Evolutionary conservation across 2,329 filamentous ascomycete species (phyloP), one percentile per base, ranked within the genome.

Genomic region (Byssothecium circinans): DNA sequence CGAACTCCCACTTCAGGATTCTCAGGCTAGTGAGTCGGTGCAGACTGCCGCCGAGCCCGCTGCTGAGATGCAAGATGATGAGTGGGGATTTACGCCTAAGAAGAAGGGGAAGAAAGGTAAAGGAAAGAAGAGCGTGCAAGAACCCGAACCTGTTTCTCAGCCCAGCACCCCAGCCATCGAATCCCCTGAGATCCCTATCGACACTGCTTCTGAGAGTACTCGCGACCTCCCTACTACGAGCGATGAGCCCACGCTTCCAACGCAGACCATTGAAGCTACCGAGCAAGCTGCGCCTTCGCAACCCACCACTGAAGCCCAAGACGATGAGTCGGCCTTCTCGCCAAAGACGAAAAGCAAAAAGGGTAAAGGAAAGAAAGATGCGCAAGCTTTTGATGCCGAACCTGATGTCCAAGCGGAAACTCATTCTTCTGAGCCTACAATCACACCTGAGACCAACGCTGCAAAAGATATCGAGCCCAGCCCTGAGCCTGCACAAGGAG

Each of bases 91-190:
- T 8, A 36, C 45, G 3, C 38, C 54, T 5, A 45, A 45, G 34
- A 64, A 60, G 47, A 66, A 57, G 49, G 62, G 64, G 49, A 46
- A 48, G 25, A 67, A 66, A 37, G 29, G 14, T 12, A 68, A 65
- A 40, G 45, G 27, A 3, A 66, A 67, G 53, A 63, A 62, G 33
- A 49, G 50, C 32, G 57, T 60, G 32, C 58, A 47, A 3, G 32
- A 18, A n/a, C 32, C 17, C 17, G 32, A 34, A n/a, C 32, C 7
- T n/a, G 12, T 18, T 18, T n/a, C 32, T n/a, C 7, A 34, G 22
- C 47, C 50, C 3, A 52, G 25, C 15, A 48, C 38, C 14, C 47
- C 50, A 22, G 33, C 37, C 4, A 19, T 39, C 15, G 55, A 58
- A 23, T 36, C 39, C 14, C 20, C 40, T 14, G 51, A 52, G 3